Base-by-base conservation (phyloP, 2,329 filamentous ascomycete genomes). In the Coleophoma crateriformis region DNA sequence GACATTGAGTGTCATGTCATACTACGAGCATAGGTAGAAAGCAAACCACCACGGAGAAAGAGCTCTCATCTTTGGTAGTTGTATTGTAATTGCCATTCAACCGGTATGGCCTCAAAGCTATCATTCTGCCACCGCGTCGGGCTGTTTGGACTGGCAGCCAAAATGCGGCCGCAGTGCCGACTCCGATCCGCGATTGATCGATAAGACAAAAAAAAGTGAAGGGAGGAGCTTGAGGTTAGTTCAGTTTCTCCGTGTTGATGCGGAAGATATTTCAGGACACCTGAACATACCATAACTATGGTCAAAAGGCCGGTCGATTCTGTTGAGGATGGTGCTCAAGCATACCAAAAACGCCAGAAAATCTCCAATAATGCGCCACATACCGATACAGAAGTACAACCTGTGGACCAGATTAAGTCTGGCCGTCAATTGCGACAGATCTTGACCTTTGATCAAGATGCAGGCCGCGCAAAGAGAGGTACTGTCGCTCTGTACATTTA, bases 391-490 rank as follows among this genome's bases (percentile, higher is more conserved):
- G 43, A 38, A 44, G 17, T 40, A 22, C 41, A 43, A 22, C 50
- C 79, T 2, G 77, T 76, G 11, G 82, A 85, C 56, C 79, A 85
- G 35, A 74, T 88, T 43, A 70, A 74, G 45, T 81, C 81, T 35
- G 76, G 78, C 54, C 76, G 81, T 47, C 86, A 94, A 62, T 73
- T 94, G 52, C 79, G 78, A 61, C 76, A 82, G 52, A 73, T 90
- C 41, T 75, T 94, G 38, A 69, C 75, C 49, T 90, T 90, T 62
- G 77, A 87, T 57, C 86, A 90, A 67, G 84, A 90, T 65, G 69
- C 82, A 65, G 71, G 74, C 61, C 74, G 81, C 67, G 76, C 85
- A 61, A 79, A 85, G 64, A 86, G 87, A 68, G 85, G 79, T 80
- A 68, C 45, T 69, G 63, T 44, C 14, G 20, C 14, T 32, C 5